Conservation (phyloP, 2,329 filamentous ascomycete genomes). For the Penicillium aurantiogriseum region DNA sequence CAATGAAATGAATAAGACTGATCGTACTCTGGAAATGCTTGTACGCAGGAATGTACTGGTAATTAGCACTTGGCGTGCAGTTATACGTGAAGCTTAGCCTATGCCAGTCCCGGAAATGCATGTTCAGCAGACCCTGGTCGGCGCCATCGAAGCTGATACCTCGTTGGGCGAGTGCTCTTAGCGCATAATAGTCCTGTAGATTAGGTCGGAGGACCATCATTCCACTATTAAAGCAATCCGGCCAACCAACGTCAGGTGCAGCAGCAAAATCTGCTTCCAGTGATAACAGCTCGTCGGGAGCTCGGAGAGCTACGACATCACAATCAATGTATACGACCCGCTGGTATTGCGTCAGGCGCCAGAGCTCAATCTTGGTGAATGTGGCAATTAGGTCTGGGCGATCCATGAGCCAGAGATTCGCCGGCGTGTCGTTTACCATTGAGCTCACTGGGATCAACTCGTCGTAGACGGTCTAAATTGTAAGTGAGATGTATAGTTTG, state of each 20-base stretch:
- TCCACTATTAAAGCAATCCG: slow-evolving; percentile 96
- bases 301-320: slow-evolving; percentile 85
- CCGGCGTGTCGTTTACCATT: slow-evolving; percentile 71
- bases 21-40: slow-evolving; percentile 88
- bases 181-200: slow-evolving; percentile 80
- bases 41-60: slow-evolving; percentile 96
- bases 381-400: slow-evolving; percentile 85
- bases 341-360: slow-evolving; percentile 85
- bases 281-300: slow-evolving; percentile 88
- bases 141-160: slow-evolving; percentile 96
- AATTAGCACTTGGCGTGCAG: slow-evolving; percentile 92
- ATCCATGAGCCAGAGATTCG: slow-evolving; percentile 88
- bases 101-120: slow-evolving; percentile 85
- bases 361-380: slow-evolving; percentile 95
- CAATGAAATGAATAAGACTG: slow-evolving; percentile 92
- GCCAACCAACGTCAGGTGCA: slow-evolving; percentile 95
- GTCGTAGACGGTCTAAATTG: slow-evolving; percentile 72
- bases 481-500: neutral
- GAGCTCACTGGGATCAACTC: slow-evolving; percentile 80
- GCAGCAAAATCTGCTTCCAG: slow-evolving; percentile 63
- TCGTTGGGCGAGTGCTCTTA: slow-evolving; percentile 77
- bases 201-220: slow-evolving; percentile 89
- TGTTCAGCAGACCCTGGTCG: slow-evolving; percentile 92
- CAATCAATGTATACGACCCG: slow-evolving; percentile 95
- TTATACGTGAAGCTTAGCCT: slow-evolving; percentile 94